phyloP scores from a whole-genome alignment of 2,329 filamentous ascomycete genomes.

The Xylaria sp. region DNA sequence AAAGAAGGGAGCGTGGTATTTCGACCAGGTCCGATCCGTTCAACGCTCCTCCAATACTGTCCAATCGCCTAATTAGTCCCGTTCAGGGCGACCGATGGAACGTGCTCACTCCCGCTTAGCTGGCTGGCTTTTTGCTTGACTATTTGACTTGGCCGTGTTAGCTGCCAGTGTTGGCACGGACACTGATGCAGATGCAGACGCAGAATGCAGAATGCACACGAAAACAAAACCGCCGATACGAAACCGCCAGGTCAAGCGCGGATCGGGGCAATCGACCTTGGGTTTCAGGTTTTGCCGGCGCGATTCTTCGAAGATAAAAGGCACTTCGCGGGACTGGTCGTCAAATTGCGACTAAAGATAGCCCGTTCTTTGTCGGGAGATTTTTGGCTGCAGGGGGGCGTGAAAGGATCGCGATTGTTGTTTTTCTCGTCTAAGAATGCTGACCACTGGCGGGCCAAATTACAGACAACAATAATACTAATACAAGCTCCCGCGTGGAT shows the following conservation, averaged over 20 bases:
- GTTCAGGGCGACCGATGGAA: constrained; percentile 24
- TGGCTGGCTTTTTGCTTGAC: background rate
- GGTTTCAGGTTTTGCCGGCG: background rate
- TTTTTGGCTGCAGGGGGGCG: constrained; percentile 30
- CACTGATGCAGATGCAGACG: constrained; percentile 20
- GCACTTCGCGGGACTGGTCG: constrained; percentile 29
- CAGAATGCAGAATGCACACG: constrained; percentile 23
- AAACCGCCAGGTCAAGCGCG: constrained; percentile 16
- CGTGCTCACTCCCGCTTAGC: constrained; percentile 13
- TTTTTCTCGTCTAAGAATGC: constrained; percentile 22
- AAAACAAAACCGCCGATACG: background rate
- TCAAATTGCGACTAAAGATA: constrained; percentile 7
- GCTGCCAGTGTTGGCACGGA: constrained; percentile 19
- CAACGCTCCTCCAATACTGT: background rate
- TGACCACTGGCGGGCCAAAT: constrained; percentile 8
- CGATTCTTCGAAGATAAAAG: too few relatives aligned
- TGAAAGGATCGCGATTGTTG: constrained; percentile 25
- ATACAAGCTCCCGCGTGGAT: constrained; percentile 10
- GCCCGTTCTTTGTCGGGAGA: constrained; percentile 13
- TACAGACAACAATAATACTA: background rate
- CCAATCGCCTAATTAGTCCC: constrained; percentile 5
- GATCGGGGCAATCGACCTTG: background rate
- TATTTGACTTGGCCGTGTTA: background rate
- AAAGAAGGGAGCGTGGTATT: constrained; percentile 7
- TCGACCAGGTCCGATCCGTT: constrained; percentile 12